phyloP scores from a whole-genome alignment of 2,329 filamentous ascomycete species.

The Juglanconis sp. region DNA sequence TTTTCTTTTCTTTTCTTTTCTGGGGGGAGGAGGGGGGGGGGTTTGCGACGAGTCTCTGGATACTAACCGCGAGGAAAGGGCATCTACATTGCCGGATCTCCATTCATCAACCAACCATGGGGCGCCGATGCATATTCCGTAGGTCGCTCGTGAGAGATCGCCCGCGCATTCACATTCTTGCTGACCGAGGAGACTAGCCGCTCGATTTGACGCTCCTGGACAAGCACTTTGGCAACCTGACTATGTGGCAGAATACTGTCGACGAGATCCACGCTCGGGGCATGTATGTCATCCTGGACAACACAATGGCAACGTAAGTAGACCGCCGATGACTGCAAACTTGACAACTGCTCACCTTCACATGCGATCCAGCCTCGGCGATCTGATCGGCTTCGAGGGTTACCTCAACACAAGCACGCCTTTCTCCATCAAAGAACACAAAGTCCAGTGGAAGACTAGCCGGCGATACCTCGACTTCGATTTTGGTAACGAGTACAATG shows the following conservation, averaged over 20 bases:
- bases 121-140: conserved; percentile 55
- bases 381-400: conserved; percentile 59
- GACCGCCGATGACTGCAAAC: not conserved
- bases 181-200: conserved; percentile 28
- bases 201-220: conserved; percentile 63
- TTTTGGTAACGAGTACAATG: conserved; percentile 48
- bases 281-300: conserved; percentile 66
- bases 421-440: conserved; percentile 52
- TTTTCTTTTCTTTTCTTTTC: no score
- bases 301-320: conserved; percentile 55
- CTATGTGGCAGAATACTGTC: conserved; percentile 55
- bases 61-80: conserved; percentile 29
- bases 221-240: conserved; percentile 58
- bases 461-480: conserved; percentile 56
- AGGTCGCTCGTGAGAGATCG: conserved; percentile 27
- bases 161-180: not conserved
- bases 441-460: conserved; percentile 51
- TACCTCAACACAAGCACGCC: conserved; percentile 57
- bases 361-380: conserved; percentile 42
- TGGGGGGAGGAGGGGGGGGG: no score
- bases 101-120: conserved; percentile 64
- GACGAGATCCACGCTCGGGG: conserved; percentile 57
- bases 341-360: conserved; percentile 3
- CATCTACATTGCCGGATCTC: conserved; percentile 61
- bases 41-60: not conserved